These are phyloP conservation scores for Trypanosoma platydactyli DNA, from an alignment of 208 protist species.

Conservation along the genomic window DNA sequence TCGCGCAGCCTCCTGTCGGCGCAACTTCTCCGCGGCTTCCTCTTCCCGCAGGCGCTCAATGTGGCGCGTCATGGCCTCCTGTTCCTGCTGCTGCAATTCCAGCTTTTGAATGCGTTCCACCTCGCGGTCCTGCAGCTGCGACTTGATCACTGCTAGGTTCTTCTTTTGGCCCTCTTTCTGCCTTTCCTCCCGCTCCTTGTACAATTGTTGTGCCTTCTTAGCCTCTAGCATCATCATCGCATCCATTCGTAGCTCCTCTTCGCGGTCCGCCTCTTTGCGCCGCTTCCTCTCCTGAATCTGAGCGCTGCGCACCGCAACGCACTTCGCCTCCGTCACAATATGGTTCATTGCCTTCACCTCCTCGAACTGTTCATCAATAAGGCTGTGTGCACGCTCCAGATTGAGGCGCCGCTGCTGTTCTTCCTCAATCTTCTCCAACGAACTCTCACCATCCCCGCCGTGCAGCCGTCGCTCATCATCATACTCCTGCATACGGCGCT, in stretches of 20 bases:
- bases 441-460: constrained; percentile 48
- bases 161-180: constrained; percentile 77
- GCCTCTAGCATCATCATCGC: constrained; percentile 85
- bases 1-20: constrained; percentile 70
- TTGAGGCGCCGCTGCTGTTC: constrained; percentile 69
- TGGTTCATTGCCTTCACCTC: constrained; percentile 94
- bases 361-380: constrained; percentile 89
- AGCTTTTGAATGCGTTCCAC: constrained; percentile 87
- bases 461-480: constrained; percentile 61
- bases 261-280: constrained; percentile 53
- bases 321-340: constrained; percentile 90
- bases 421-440: constrained; percentile 79
- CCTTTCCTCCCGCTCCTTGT: constrained; percentile 88
- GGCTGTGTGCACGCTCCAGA: constrained; percentile 72
- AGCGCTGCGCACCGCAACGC: constrained; percentile 88
- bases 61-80: constrained; percentile 91
- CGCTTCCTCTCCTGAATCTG: constrained; percentile 84
- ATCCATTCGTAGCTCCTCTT: constrained; percentile 79
- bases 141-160: constrained; percentile 84
- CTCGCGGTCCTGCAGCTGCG: constrained; percentile 90
- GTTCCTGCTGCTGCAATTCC: constrained; percentile 90
- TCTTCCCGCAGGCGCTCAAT: constrained; percentile 88
- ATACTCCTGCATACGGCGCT: constrained; percentile 74
- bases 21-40: constrained; percentile 82
- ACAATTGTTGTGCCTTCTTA: constrained; percentile 81